Percentiles rank a stretch among this genome's conserved stretches.
phyloP scores from a whole-genome alignment of 176 grass and related monocot genomes.

The Poa pratensis region DNA sequence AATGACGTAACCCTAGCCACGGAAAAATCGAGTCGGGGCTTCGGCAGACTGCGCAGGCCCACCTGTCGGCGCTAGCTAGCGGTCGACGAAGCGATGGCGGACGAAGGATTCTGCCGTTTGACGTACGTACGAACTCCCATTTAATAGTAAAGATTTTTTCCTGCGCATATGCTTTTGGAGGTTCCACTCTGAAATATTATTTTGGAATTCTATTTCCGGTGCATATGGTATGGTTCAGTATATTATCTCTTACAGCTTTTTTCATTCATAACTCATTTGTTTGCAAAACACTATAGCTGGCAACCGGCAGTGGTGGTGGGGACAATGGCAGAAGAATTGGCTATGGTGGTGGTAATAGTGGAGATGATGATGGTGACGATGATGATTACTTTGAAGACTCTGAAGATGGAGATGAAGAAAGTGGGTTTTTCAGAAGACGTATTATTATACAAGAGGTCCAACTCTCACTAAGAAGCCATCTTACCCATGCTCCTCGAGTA shows the following conservation, averaged over 20 bases:
- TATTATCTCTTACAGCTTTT: constrained; percentile 12
- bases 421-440: constrained; percentile 67
- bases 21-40: too few species aligned
- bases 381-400: constrained; percentile 83
- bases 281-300: constrained; percentile 46
- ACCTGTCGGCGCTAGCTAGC: too few species aligned
- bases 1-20: too few species aligned
- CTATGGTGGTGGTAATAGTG: constrained; percentile 72
- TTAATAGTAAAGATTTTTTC: too few species aligned
- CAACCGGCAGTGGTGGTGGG: constrained; percentile 72
- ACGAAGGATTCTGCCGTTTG: too few species aligned
- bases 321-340: constrained; percentile 71
- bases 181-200: constrained; percentile 15
- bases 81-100: too few species aligned
- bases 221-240: constrained; percentile 5
- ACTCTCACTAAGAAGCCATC: constrained; percentile 5
- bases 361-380: constrained; percentile 73
- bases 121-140: too few species aligned
- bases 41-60: too few species aligned
- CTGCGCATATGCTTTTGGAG: background rate
- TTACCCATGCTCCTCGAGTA: background rate
- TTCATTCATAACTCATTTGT: constrained; percentile 5
- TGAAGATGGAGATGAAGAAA: constrained; percentile 67
- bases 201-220: background rate
- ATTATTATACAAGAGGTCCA: constrained; percentile 64